Percentiles rank a stretch among this genome's conserved stretches.
These are phyloP conservation scores for Austroboletus eburneus DNA, from an alignment of 768 basidiomycete genomes.

Conservation along the genomic window DNA sequence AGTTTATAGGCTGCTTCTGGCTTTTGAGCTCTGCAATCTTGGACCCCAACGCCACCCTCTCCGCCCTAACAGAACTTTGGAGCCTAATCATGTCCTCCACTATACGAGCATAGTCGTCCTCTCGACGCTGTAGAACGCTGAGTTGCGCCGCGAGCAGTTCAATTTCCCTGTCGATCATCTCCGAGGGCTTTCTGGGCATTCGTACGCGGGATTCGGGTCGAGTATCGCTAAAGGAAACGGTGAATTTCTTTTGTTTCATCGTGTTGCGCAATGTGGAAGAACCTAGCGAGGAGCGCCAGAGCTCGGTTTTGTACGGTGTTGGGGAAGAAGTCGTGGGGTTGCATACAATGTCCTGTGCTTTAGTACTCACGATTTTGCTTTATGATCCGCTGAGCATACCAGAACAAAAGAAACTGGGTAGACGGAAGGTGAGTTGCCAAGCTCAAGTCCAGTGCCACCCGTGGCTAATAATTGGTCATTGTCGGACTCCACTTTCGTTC, in stretches of 20 bases:
- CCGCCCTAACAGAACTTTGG: slow-evolving; percentile 32
- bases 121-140: slow-evolving; percentile 32
- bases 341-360: too few species aligned
- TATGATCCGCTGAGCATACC: too few species aligned
- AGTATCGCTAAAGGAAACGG: background rate
- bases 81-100: slow-evolving; percentile 38
- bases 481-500: too few species aligned
- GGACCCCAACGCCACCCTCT: slow-evolving; percentile 31
- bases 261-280: background rate
- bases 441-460: too few species aligned
- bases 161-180: slow-evolving; percentile 35
- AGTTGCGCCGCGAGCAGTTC: slow-evolving; percentile 37
- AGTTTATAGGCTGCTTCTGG: slow-evolving; percentile 44
- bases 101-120: slow-evolving; percentile 38
- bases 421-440: too few species aligned
- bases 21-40: slow-evolving; percentile 34
- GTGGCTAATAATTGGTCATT: too few species aligned
- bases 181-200: slow-evolving; percentile 21
- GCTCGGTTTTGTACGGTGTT: background rate
- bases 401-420: too few species aligned
- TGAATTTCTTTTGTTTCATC: background rate
- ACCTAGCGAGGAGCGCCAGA: too few species aligned
- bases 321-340: background rate
- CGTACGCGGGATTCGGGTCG: background rate
- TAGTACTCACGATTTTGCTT: too few species aligned